Base-by-base conservation (phyloP, 208 protist genomes). In the Trypanosoma lewisi region DNA sequence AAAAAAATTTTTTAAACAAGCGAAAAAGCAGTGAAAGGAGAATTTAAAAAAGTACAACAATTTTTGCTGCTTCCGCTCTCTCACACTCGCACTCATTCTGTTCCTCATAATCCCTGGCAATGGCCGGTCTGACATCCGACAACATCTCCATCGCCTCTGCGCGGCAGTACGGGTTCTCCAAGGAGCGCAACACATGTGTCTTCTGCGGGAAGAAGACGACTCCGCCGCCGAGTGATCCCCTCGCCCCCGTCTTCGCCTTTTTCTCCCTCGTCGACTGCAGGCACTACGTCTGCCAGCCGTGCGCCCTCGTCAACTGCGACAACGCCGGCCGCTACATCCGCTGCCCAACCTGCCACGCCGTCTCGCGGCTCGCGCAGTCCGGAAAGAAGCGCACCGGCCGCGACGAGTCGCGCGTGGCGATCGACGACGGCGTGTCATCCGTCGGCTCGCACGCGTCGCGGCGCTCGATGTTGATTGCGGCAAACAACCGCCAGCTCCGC, bases 221-320 rank as follows among this genome's bases (percentile, higher is more conserved):
- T 16, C 77, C 85, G 4, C 64, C 63, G 2, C 59, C 77, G 12
- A 69, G 64, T 21, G 88, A 95, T 70, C 88, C 83, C 17, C 72
- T 82, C 67, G 88, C 88, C 2, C 88, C 88, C 5, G 75, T 91
- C 50, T 95, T 95, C 63, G 79, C 81, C 39, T 90, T 95, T 63
- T 95, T 95, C 74, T 91, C 85, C 19, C 85, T 95, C 17, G 77
- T 91, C 2, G 85, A 95, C 74, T 95, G 88, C 68, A 80, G 83
- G n/a, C 88, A 95, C 71, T 92, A 92, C 71, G 85, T 80, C 19
- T 95, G 88, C 51, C 88, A 95, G 75, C 88, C 88, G n/a, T 95
- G 88, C 62, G 88, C 88, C 6, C 73, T 95, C 33, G 88, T 95
- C 17, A 61, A 90, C 67, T 92, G 81, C 61, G 82, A 91, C 58